phyloP scores from a whole-genome alignment of 208 protist species.

The Endotrypanum monterogeii region DNA sequence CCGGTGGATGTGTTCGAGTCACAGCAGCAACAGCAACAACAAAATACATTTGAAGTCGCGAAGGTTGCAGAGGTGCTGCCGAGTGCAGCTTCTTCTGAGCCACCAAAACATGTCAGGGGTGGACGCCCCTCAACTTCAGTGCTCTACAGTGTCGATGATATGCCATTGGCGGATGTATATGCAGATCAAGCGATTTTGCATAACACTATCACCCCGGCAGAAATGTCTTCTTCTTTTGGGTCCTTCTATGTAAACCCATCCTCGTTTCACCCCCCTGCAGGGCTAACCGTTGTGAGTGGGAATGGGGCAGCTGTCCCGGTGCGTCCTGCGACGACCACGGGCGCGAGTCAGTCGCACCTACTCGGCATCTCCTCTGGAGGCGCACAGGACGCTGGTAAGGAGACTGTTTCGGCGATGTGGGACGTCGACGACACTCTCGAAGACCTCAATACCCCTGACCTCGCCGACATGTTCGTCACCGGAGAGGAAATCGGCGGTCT shows the following conservation, averaged over 20 bases:
- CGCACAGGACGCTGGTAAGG: neutral
- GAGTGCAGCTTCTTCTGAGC: neutral
- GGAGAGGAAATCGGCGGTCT: constrained; percentile 69
- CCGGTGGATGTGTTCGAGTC: constrained; percentile 40
- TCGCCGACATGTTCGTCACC: constrained; percentile 54
- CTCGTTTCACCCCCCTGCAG: neutral
- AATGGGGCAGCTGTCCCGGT: constrained; percentile 3
- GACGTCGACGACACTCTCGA: constrained; percentile 33
- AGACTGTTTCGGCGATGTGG: neutral
- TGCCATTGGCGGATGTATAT: constrained; percentile 12
- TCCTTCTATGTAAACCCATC: neutral
- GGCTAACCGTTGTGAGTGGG: constrained; percentile 10
- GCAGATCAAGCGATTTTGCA: neutral
- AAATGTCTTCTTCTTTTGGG: neutral
- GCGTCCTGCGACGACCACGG: neutral
- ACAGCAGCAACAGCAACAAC: constrained; percentile 7
- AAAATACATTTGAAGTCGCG: too few relatives aligned
- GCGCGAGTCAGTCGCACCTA: neutral
- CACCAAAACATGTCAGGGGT: neutral
- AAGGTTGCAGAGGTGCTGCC: neutral
- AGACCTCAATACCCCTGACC: constrained; percentile 27
- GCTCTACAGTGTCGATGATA: neutral
- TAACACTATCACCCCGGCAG: neutral
- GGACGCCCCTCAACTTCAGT: neutral
- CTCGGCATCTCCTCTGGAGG: neutral